Evolutionary conservation across 352 stramenopile genomes (phyloP).

Genomic region (Plasmopara muralis): DNA sequence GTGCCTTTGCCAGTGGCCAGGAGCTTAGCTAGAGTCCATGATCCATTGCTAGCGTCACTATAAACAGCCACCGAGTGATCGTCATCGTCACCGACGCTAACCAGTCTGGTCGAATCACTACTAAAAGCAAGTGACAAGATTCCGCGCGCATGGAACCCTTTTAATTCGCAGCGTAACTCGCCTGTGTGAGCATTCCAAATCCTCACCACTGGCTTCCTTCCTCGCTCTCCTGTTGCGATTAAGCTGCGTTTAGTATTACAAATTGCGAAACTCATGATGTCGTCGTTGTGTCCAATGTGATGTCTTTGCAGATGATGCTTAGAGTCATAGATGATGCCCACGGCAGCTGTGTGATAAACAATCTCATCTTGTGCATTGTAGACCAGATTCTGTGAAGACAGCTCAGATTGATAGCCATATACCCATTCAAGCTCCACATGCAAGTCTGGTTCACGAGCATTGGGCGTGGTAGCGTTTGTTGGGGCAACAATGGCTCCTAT

Average conservation of each 20-base stretch:
- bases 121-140: constrained; percentile 71
- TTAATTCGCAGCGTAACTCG: constrained; percentile 51
- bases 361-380: constrained; percentile 71
- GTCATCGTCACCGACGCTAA: constrained; percentile 74
- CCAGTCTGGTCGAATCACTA: constrained; percentile 40
- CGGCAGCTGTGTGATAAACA: constrained; percentile 83
- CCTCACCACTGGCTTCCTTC: constrained; percentile 64
- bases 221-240: constrained; percentile 83
- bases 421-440: constrained; percentile 77
- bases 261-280: constrained; percentile 81
- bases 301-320: constrained; percentile 72
- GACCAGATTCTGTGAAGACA: constrained; percentile 72
- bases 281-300: constrained; percentile 76
- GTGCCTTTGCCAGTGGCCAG: constrained; percentile 45
- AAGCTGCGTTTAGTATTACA: constrained; percentile 48
- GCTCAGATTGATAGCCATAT: constrained; percentile 71
- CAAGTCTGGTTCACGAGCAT: constrained; percentile 54
- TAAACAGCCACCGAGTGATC: constrained; percentile 79
- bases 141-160: constrained; percentile 59
- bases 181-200: constrained; percentile 83
- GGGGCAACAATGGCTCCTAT: constrained; percentile 74
- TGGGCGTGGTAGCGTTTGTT: constrained; percentile 57
- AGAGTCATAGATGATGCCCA: constrained; percentile 79
- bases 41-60: constrained; percentile 56
- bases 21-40: constrained; percentile 49